A percentile compares a stretch with the other conserved stretches of the same genome.
These are phyloP conservation scores for Blastobotrys ciferrii DNA, from an alignment of 1,139 yeast genomes.

Conservation along the genomic window DNA sequence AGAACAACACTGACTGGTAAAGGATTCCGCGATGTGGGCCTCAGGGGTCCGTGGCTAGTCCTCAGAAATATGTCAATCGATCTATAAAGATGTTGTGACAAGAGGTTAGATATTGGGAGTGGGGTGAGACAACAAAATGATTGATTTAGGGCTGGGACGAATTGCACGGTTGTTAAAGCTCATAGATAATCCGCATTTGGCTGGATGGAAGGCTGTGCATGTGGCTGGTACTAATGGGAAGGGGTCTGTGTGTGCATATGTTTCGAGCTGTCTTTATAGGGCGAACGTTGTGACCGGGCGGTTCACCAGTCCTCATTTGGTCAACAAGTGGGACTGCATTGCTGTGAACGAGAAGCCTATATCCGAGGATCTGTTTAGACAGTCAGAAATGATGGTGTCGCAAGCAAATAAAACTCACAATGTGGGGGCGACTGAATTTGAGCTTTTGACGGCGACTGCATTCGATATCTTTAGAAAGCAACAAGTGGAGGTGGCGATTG, in stretches of 20 bases:
- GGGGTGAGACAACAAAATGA: slow-evolving; percentile 30
- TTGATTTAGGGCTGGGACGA: slow-evolving; percentile 67
- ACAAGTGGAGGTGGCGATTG: slow-evolving; percentile 65
- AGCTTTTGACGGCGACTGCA: slow-evolving; percentile 78
- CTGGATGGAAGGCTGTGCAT: slow-evolving; percentile 61
- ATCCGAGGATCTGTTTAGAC: slow-evolving; percentile 45
- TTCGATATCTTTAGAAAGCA: slow-evolving; percentile 64
- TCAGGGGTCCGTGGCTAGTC: too few relatives aligned
- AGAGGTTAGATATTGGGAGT: slow-evolving; percentile 1
- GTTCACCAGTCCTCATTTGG: slow-evolving; percentile 84
- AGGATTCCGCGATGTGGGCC: too few relatives aligned
- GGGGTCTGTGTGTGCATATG: slow-evolving; percentile 82
- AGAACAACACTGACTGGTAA: too few relatives aligned
- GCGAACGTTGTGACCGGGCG: slow-evolving; percentile 60
- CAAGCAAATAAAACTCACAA: slow-evolving; percentile 23
- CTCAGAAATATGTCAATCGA: too few relatives aligned
- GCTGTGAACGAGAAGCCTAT: slow-evolving; percentile 61
- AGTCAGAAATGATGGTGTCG: slow-evolving; percentile 44
- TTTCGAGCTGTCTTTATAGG: slow-evolving; percentile 58
- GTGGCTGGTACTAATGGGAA: slow-evolving; percentile 95
- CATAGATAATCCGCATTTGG: slow-evolving; percentile 67
- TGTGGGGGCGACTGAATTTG: slow-evolving; percentile 82
- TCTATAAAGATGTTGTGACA: too few relatives aligned
- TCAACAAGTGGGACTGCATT: slow-evolving; percentile 72
- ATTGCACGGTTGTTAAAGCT: slow-evolving; percentile 52